Evolutionary conservation across 2,329 filamentous ascomycete species (phyloP).

Genomic region (Colletotrichum musicola): DNA sequence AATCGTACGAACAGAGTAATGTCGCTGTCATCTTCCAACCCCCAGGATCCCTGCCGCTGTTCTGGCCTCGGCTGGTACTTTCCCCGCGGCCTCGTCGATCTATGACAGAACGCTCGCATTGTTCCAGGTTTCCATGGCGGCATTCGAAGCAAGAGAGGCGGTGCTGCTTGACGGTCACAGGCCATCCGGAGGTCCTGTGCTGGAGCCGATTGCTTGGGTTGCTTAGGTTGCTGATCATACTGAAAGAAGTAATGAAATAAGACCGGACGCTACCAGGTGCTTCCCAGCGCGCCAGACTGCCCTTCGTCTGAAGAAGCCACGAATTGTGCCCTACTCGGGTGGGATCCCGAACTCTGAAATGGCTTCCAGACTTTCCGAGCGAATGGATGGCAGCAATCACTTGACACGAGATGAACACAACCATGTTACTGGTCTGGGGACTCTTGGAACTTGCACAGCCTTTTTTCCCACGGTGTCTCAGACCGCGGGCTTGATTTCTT

Average conservation of each 20-base stretch:
- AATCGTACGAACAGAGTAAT: neutral
- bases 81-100: slow-evolving; percentile 9
- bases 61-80: slow-evolving; percentile 10
- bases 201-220: slow-evolving; percentile 4
- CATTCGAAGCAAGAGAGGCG: slow-evolving; percentile 13
- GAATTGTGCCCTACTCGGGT: neutral
- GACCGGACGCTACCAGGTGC: neutral
- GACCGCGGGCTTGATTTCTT: neutral
- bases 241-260: neutral
- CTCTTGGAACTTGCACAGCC: neutral
- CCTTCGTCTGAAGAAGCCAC: slow-evolving; percentile 9
- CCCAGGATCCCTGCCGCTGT: neutral
- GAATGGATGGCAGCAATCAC: slow-evolving; percentile 29
- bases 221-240: slow-evolving; percentile 10
- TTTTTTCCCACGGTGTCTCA: slow-evolving; percentile 9
- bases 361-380: neutral
- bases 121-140: slow-evolving; percentile 5
- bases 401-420: slow-evolving; percentile 34
- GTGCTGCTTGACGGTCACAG: slow-evolving; percentile 17
- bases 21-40: neutral
- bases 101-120: neutral
- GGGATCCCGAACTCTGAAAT: neutral
- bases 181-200: neutral
- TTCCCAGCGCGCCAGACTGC: neutral
- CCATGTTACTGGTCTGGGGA: neutral